Evolutionary conservation across 176 grass and related monocot species (phyloP).

Genomic region (Poa pratensis): DNA sequence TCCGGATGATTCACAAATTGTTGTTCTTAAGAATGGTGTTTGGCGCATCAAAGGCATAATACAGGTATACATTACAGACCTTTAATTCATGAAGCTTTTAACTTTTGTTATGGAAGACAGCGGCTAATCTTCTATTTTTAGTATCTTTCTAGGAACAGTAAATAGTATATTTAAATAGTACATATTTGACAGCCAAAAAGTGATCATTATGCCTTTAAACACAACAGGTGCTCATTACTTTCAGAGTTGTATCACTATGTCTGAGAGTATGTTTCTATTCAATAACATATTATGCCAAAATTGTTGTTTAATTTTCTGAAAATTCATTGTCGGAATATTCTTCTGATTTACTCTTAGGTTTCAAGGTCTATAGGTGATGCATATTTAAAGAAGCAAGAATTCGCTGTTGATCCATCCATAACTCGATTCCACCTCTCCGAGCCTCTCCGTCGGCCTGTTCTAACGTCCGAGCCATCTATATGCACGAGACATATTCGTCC

Average conservation of each 20-base stretch:
- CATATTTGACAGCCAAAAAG: background rate
- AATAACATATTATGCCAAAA: background rate
- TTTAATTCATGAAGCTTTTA: background rate
- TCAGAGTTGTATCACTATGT: background rate
- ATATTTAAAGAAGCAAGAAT: slow-evolving; percentile 93
- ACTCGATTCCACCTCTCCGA: slow-evolving; percentile 79
- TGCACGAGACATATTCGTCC: slow-evolving; percentile 62
- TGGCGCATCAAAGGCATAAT: slow-evolving; percentile 99
- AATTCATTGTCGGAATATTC: slow-evolving; percentile 21
- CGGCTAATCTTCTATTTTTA: background rate
- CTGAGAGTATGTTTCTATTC: background rate
- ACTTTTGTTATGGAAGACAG: background rate
- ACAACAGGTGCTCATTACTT: background rate
- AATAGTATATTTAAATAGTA: background rate
- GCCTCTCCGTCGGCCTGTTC: slow-evolving; percentile 75
- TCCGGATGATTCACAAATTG: slow-evolving; percentile 93
- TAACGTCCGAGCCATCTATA: slow-evolving; percentile 83
- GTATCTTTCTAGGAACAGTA: background rate
- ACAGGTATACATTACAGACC: slow-evolving; percentile 50
- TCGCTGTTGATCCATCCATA: slow-evolving; percentile 69
- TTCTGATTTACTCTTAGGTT: slow-evolving; percentile 67
- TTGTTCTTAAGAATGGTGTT: slow-evolving; percentile 94
- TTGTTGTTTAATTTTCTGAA: slow-evolving; percentile 30
- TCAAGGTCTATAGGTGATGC: slow-evolving; percentile 97
- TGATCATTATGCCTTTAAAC: background rate